phyloP scores from a whole-genome alignment of 495 filamentous ascomycete genomes.

The Letharia columbiana region DNA sequence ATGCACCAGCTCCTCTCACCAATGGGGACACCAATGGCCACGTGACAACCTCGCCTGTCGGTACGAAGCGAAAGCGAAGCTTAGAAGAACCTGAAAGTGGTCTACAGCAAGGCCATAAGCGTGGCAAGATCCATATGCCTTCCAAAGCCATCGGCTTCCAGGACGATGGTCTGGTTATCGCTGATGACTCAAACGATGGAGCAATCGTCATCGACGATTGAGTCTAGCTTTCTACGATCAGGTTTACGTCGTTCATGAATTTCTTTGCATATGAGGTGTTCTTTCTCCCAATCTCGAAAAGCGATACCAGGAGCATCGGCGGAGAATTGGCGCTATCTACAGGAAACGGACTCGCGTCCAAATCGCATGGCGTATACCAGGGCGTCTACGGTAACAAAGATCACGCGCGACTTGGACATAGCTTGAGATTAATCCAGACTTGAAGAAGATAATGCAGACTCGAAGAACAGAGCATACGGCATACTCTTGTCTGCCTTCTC shows the following conservation, averaged over 20 bases:
- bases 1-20: slow-evolving; percentile 3
- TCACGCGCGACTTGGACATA: neutral
- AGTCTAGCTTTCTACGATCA: neutral
- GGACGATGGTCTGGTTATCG: slow-evolving; percentile 36
- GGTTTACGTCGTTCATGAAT: slow-evolving; percentile 9
- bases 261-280: slow-evolving; percentile 2
- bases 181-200: slow-evolving; percentile 50
- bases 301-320: slow-evolving; percentile 5
- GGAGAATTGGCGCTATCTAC: slow-evolving; percentile 1
- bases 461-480: neutral
- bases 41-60: slow-evolving; percentile 6
- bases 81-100: slow-evolving; percentile 36
- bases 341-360: slow-evolving; percentile 5
- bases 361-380: neutral
- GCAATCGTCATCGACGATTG: slow-evolving; percentile 68
- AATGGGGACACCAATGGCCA: slow-evolving; percentile 26
- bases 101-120: slow-evolving; percentile 38
- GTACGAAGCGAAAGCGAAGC: slow-evolving; percentile 39
- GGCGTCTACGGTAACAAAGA: neutral
- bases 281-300: neutral
- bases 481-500: neutral
- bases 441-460: neutral
- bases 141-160: slow-evolving; percentile 28
- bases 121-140: slow-evolving; percentile 29
- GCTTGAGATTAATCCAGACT: neutral